A percentile compares a stretch with the other conserved stretches of the same genome.
These are phyloP conservation scores for Candida rishiriensis DNA, from an alignment of 805 yeast genomes.

Conservation along the genomic window DNA sequence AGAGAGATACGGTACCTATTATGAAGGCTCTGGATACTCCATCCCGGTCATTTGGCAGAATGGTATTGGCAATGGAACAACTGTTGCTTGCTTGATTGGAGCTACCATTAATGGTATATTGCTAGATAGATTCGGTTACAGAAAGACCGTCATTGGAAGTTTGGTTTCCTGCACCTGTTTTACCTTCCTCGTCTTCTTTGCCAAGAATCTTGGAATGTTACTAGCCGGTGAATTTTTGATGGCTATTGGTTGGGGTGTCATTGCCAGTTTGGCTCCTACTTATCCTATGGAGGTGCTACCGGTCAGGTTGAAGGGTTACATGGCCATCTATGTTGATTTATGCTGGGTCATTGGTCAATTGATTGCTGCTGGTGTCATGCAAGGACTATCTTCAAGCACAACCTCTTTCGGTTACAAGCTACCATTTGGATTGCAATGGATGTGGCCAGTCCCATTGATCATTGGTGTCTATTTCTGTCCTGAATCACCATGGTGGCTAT, in stretches of 20 bases:
- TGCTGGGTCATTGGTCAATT: slow-evolving; percentile 59
- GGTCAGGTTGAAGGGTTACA: slow-evolving; percentile 41
- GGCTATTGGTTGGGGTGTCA: slow-evolving; percentile 54
- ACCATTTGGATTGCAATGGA: slow-evolving; percentile 60
- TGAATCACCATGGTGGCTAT: slow-evolving; percentile 57
- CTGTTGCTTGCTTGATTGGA: slow-evolving; percentile 30
- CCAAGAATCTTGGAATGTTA: slow-evolving; percentile 34
- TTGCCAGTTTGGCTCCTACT: slow-evolving; percentile 45
- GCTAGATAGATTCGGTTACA: slow-evolving; percentile 40
- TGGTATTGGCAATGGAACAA: slow-evolving; percentile 30
- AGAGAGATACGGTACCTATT: slow-evolving; percentile 30
- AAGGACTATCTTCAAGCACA: slow-evolving; percentile 9
- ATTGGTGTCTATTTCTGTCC: slow-evolving; percentile 44
- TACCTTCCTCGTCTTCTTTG: slow-evolving; percentile 39
- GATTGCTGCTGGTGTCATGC: slow-evolving; percentile 47
- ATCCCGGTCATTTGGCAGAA: slow-evolving; percentile 43
- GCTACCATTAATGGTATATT: slow-evolving; percentile 36
- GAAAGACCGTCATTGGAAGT: slow-evolving; percentile 33
- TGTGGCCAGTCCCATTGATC: slow-evolving; percentile 49
- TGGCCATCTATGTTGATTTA: slow-evolving; percentile 46
- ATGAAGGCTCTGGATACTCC: slow-evolving; percentile 25
- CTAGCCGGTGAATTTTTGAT: slow-evolving; percentile 39
- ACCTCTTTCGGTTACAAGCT: slow-evolving; percentile 40
- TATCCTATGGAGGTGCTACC: slow-evolving; percentile 61
- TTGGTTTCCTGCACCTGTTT: slow-evolving; percentile 28